phyloP scores from a whole-genome alignment of 768 basidiomycete species.

The Galerina marginata region DNA sequence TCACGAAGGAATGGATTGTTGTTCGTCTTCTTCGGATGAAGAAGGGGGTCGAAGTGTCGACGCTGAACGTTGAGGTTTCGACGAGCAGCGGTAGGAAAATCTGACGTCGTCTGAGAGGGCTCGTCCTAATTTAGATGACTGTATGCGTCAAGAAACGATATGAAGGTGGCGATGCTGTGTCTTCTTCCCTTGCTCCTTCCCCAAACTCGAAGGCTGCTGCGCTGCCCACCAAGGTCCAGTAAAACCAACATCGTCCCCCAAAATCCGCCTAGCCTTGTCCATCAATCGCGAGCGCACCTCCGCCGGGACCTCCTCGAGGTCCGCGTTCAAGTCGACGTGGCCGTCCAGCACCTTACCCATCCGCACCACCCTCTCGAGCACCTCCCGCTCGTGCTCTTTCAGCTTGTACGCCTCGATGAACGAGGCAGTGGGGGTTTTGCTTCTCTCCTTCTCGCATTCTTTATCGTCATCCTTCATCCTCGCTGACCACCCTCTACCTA shows the following conservation, averaged over 20 bases:
- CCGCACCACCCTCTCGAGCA: conserved; percentile 24
- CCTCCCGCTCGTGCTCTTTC: conserved; percentile 25
- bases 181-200: too few species aligned
- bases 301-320: too few species aligned
- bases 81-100: neutral
- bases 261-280: too few species aligned
- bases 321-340: too few species aligned
- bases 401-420: conserved; percentile 24
- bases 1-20: neutral
- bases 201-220: too few species aligned
- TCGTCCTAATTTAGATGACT: neutral
- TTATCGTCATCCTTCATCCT: neutral
- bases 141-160: too few species aligned
- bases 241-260: too few species aligned
- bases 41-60: neutral
- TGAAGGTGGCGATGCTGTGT: too few species aligned
- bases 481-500: neutral
- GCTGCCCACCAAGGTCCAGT: too few species aligned
- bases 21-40: neutral
- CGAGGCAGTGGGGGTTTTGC: conserved; percentile 17
- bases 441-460: neutral
- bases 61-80: neutral
- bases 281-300: too few species aligned
- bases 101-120: neutral
- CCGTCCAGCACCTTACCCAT: neutral